Percentiles rank a stretch among this genome's conserved stretches.
These are phyloP conservation scores for Boletus sp. DNA, from an alignment of 768 basidiomycete genomes.

Conservation along the genomic window DNA sequence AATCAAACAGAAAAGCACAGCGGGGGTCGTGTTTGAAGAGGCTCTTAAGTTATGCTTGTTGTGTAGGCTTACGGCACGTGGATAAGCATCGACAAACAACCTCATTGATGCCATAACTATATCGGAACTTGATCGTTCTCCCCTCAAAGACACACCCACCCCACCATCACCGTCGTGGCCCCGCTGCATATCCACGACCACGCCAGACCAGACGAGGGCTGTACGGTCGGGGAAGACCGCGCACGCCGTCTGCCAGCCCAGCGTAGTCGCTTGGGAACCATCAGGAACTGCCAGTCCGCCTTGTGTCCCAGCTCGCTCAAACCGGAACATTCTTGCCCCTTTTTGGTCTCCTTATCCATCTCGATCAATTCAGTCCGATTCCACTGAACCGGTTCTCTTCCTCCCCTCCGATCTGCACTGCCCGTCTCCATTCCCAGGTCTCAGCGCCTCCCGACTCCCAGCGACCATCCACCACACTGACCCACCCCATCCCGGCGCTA, in stretches of 20 bases:
- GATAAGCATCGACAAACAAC: slow-evolving; percentile 36
- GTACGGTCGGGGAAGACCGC: no score
- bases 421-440: slow-evolving; percentile 6
- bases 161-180: background rate
- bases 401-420: slow-evolving; percentile 9
- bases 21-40: slow-evolving; percentile 31
- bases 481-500: slow-evolving; percentile 14
- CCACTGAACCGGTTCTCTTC: slow-evolving; percentile 11
- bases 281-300: slow-evolving; percentile 26
- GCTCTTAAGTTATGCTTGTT: slow-evolving; percentile 32
- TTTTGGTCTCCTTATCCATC: slow-evolving; percentile 22
- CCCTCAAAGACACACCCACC: background rate
- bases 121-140: slow-evolving; percentile 21
- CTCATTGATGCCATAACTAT: slow-evolving; percentile 31
- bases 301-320: slow-evolving; percentile 26
- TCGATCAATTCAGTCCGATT: slow-evolving; percentile 17
- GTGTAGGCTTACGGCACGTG: slow-evolving; percentile 35
- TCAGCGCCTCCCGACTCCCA: slow-evolving; percentile 6
- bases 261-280: slow-evolving; percentile 26
- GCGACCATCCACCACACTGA: background rate
- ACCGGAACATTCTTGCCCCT: slow-evolving; percentile 10
- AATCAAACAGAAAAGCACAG: slow-evolving; percentile 25
- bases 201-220: background rate
- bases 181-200: background rate
- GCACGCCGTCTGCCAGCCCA: background rate